Evolutionary conservation across 192 early-diverging fungal species (phyloP).

Genomic region (Gryganskiella cystojenkinii): DNA sequence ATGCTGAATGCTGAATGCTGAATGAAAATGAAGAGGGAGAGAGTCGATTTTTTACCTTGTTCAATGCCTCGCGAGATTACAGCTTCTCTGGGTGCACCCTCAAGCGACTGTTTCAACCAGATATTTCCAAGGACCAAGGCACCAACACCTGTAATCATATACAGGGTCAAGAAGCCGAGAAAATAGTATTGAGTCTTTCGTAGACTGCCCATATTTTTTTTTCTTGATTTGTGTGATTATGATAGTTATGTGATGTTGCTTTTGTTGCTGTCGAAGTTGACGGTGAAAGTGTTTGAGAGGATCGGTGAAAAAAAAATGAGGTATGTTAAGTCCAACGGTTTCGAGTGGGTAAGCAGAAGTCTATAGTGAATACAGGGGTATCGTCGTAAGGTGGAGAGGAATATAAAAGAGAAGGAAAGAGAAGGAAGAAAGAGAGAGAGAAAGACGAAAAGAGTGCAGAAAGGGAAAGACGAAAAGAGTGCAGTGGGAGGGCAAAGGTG

Average conservation of each 20-base stretch:
- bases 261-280: no score
- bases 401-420: not conserved
- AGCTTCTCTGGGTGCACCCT: conserved; percentile 40
- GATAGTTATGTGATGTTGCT: not conserved
- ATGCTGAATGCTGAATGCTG: not conserved
- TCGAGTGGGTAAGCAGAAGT: no score
- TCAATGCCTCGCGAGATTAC: conserved; percentile 40
- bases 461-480: not conserved
- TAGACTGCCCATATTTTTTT: conserved; percentile 15
- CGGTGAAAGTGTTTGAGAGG: no score
- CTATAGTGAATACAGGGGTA: no score
- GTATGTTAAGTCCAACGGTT: no score
- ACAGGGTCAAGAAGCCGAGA: conserved; percentile 17
- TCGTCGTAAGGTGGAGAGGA: no score
- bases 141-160: conserved; percentile 34
- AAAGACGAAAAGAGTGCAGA: not conserved
- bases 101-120: conserved; percentile 23
- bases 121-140: conserved; percentile 31
- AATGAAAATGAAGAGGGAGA: not conserved
- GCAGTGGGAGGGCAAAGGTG: not conserved
- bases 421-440: not conserved
- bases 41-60: conserved; percentile 19
- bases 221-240: not conserved
- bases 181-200: conserved; percentile 29
- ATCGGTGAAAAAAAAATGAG: no score